These are phyloP conservation scores for Gamarada debralockiae DNA, from an alignment of 495 filamentous ascomycete species.

Conservation along the genomic window DNA sequence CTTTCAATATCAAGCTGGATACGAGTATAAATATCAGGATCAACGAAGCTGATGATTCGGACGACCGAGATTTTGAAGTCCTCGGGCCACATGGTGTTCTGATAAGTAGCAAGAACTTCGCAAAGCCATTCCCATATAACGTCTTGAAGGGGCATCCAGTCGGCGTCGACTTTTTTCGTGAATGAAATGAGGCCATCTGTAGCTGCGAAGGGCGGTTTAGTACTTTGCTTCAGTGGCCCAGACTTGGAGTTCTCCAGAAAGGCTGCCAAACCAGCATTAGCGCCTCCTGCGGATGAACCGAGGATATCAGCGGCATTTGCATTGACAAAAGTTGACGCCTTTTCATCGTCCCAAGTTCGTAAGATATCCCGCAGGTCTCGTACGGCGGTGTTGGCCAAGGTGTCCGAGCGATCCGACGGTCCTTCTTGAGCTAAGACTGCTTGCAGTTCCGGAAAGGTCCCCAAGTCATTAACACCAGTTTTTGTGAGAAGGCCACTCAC, in stretches of 20 bases:
- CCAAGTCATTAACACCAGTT: constrained; percentile 54
- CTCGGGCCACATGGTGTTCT: constrained; percentile 64
- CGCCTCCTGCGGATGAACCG: constrained; percentile 17
- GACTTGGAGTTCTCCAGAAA: constrained; percentile 78
- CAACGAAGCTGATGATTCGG: constrained; percentile 60
- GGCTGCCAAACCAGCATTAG: constrained; percentile 48
- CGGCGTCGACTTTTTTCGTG: constrained; percentile 45
- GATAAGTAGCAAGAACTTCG: constrained; percentile 58
- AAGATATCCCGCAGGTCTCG: constrained; percentile 52
- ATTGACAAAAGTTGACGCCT: constrained; percentile 50
- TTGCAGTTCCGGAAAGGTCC: constrained; percentile 38
- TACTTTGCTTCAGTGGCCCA: constrained; percentile 44
- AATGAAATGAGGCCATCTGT: constrained; percentile 55
- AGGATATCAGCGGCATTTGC: constrained; percentile 43
- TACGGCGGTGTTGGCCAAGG: constrained; percentile 29
- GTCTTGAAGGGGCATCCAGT: constrained; percentile 58
- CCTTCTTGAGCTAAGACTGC: constrained; percentile 23
- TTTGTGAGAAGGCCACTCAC: constrained; percentile 63
- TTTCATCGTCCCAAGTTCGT: constrained; percentile 57
- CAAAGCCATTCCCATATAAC: constrained; percentile 62
- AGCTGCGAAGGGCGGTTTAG: constrained; percentile 51
- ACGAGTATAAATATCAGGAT: constrained; percentile 62
- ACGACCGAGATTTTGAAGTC: constrained; percentile 66
- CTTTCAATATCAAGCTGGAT: constrained; percentile 40
- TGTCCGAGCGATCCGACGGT: constrained; percentile 20